Percentiles rank a stretch among this genome's conserved stretches.
These are phyloP conservation scores for Gilbertella persicaria DNA, from an alignment of 371 early-diverging fungal genomes.

Conservation along the genomic window DNA sequence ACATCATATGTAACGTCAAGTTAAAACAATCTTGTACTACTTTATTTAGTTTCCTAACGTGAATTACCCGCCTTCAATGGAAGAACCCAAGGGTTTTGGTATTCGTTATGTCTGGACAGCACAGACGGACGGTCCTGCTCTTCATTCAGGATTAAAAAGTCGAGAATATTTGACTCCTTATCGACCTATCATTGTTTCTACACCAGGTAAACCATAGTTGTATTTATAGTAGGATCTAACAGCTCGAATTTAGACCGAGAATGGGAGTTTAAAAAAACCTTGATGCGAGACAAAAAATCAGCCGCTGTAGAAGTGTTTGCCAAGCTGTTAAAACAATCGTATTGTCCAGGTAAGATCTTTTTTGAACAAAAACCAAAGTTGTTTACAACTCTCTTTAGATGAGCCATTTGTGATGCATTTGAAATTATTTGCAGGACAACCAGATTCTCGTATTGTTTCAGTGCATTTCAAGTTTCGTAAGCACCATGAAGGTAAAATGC, in stretches of 20 bases:
- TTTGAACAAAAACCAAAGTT: background rate
- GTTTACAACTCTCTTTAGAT: slow-evolving; percentile 18
- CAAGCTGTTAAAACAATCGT: slow-evolving; percentile 40
- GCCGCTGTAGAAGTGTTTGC: slow-evolving; percentile 34
- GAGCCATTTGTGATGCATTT: slow-evolving; percentile 48
- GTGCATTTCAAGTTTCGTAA: slow-evolving; percentile 44
- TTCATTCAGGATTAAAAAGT: slow-evolving; percentile 48
- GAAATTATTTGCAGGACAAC: slow-evolving; percentile 22
- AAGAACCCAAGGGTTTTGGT: slow-evolving; percentile 47
- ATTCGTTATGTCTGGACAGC: slow-evolving; percentile 59
- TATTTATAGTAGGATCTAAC: background rate
- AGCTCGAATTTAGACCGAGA: slow-evolving; percentile 28
- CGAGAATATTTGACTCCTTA: slow-evolving; percentile 54
- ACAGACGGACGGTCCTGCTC: slow-evolving; percentile 54
- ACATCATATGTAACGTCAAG: background rate
- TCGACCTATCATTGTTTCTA: slow-evolving; percentile 46
- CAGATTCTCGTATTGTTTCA: slow-evolving; percentile 32
- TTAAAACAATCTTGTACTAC: background rate
- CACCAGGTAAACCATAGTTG: slow-evolving; percentile 25
- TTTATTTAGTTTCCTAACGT: slow-evolving; percentile 48
- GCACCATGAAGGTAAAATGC: slow-evolving; percentile 51
- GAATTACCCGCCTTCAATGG: slow-evolving; percentile 52
- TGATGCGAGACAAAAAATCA: slow-evolving; percentile 40
- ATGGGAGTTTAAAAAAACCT: slow-evolving; percentile 35
- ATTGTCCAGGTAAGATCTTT: slow-evolving; percentile 43